Percentiles rank a stretch among this genome's conserved stretches.
phyloP scores from a whole-genome alignment of 768 basidiomycete species.

The Kwoniella pini region DNA sequence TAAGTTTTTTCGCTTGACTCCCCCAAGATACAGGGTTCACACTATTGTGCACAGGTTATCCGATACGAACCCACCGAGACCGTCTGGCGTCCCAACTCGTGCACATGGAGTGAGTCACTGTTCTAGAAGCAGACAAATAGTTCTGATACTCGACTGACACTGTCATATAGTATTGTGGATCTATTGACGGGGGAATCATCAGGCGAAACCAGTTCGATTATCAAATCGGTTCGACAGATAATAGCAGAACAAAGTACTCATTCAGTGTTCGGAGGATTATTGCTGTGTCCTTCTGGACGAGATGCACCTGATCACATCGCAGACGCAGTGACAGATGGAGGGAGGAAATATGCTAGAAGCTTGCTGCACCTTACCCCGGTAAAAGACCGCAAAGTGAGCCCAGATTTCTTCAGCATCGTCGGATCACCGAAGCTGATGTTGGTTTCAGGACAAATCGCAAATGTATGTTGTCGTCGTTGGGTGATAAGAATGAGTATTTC shows the following conservation, averaged over 20 bases:
- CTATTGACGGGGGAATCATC: constrained; percentile 11
- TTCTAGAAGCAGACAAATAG: too few relatives aligned
- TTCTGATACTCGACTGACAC: not conserved
- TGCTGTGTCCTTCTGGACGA: not conserved
- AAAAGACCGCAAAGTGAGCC: constrained; percentile 25
- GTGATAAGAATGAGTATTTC: not conserved
- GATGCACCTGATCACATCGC: constrained; percentile 4
- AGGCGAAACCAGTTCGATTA: constrained; percentile 9
- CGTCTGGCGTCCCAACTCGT: constrained; percentile 17
- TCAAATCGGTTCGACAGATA: constrained; percentile 2
- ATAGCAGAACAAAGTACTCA: constrained; percentile 13
- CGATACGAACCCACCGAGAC: constrained; percentile 16
- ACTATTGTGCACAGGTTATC: constrained; percentile 16
- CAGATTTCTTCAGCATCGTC: not conserved
- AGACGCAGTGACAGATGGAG: not conserved
- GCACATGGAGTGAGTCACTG: constrained; percentile 17
- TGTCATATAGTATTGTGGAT: constrained; percentile 11
- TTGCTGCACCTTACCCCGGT: constrained; percentile 30
- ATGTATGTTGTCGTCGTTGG: constrained; percentile 19
- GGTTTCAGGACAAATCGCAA: constrained; percentile 6
- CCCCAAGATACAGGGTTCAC: not conserved
- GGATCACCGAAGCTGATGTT: not conserved
- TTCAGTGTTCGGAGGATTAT: constrained; percentile 21
- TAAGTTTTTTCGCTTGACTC: constrained; percentile 3
- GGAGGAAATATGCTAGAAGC: constrained; percentile 10